These are phyloP conservation scores for Colletotrichum lindemuthianum DNA, from an alignment of 2,329 filamentous ascomycete species.

Conservation along the genomic window DNA sequence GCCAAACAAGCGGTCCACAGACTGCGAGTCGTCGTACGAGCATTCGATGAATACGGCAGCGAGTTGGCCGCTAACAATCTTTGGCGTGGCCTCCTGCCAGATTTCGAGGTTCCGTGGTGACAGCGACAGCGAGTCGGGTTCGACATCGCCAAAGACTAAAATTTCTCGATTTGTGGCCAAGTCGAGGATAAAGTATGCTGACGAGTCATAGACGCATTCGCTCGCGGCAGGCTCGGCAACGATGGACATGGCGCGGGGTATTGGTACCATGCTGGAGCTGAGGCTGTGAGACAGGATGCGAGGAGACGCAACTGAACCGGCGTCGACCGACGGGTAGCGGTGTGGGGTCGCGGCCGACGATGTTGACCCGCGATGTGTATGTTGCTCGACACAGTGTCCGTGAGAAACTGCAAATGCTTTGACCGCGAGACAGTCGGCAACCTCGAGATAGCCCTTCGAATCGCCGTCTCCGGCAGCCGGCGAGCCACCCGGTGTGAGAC, in stretches of 20 bases:
- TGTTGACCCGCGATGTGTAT: conserved; percentile 68
- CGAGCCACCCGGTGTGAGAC: conserved; percentile 89
- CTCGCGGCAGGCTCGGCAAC: conserved; percentile 38
- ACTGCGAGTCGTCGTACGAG: conserved; percentile 85
- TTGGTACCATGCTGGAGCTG: not conserved
- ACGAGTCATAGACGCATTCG: conserved; percentile 84
- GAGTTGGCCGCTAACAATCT: conserved; percentile 77
- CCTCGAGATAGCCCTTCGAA: conserved; percentile 84
- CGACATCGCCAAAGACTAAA: conserved; percentile 94
- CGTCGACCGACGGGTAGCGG: conserved; percentile 45
- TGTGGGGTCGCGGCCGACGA: conserved; percentile 32
- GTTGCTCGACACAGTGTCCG: conserved; percentile 82
- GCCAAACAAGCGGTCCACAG: conserved; percentile 83
- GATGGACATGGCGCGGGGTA: conserved; percentile 22
- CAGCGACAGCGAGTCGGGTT: conserved; percentile 87
- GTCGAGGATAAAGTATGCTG: conserved; percentile 92
- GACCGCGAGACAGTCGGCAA: conserved; percentile 88
- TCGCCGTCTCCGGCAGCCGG: conserved; percentile 83
- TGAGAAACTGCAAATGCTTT: conserved; percentile 90
- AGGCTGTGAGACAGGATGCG: conserved; percentile 30
- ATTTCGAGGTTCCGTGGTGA: conserved; percentile 83
- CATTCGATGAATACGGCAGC: conserved; percentile 94
- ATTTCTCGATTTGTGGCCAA: conserved; percentile 77
- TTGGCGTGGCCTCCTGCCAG: conserved; percentile 90
- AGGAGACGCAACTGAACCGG: conserved; percentile 39